A percentile compares a stretch with the other conserved stretches of the same genome.
Conservation (phyloP, 2,329 filamentous ascomycete genomes). For the Paracorniculantispora psalliotae region DNA sequence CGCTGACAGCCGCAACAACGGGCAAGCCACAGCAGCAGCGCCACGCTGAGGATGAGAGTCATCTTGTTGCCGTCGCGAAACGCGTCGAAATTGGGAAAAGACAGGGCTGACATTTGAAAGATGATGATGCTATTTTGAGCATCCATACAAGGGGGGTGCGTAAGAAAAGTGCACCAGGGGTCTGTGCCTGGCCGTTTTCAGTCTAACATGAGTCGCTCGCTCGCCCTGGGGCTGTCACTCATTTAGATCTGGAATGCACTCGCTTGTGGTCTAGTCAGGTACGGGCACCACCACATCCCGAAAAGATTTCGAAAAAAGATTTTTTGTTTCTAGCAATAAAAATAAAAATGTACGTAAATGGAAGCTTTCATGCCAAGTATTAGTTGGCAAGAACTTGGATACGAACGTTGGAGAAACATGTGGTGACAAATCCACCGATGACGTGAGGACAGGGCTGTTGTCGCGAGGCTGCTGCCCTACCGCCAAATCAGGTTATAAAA, state of each 20-base stretch:
- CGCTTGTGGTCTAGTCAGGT: no score
- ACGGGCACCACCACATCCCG: no score
- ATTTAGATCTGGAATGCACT: no score
- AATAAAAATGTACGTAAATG: no score
- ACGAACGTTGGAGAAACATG: background rate
- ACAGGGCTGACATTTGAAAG: background rate
- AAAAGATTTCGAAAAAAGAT: no score
- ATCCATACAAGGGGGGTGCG: background rate
- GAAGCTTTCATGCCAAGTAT: no score
- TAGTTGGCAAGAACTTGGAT: no score
- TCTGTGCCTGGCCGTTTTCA: background rate
- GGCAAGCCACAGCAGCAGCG: background rate
- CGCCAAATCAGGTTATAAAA: background rate
- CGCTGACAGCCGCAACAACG: no score
- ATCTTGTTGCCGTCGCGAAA: background rate
- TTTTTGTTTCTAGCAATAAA: no score
- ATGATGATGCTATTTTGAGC: background rate
- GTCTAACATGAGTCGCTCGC: background rate
- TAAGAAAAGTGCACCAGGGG: background rate
- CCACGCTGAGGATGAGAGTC: background rate
- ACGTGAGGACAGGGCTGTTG: conserved; percentile 1
- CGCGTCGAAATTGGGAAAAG: background rate
- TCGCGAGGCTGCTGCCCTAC: no score
- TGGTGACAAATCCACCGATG: conserved; percentile 1
- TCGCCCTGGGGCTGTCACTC: no score